Conservation (phyloP, 169 alveolate species). For the Perkinsus marinus region DNA sequence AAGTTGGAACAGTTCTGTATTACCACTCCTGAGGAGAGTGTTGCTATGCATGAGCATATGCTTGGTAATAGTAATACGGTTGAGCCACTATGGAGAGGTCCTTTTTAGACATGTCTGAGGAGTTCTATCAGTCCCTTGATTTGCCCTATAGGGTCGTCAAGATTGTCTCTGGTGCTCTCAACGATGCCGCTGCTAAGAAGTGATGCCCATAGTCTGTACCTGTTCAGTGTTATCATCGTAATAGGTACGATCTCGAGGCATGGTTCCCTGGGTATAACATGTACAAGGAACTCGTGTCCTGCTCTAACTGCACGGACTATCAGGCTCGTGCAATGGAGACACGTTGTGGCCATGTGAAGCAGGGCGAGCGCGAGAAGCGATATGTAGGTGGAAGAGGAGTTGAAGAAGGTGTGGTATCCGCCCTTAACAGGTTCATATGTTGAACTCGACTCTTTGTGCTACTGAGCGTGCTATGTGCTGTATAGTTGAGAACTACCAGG, state of each 20-base stretch:
- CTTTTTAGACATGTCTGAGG: constrained; percentile 43
- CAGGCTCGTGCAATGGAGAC: constrained; percentile 77
- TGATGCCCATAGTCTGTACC: constrained; percentile 5
- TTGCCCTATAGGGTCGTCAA: constrained; percentile 86
- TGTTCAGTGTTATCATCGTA: too few relatives aligned
- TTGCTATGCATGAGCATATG: constrained; percentile 26
- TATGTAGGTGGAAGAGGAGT: not conserved
- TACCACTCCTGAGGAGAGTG: constrained; percentile 81
- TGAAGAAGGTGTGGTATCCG: too few relatives aligned
- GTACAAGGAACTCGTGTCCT: constrained; percentile 92
- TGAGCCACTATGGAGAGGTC: too few relatives aligned
- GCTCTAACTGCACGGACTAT: constrained; percentile 98
- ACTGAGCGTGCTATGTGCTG: constrained; percentile 91
- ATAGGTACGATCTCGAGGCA: constrained; percentile 93
- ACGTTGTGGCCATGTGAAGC: constrained; percentile 55
- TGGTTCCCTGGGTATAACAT: constrained; percentile 96
- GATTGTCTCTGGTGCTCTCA: constrained; percentile 96
- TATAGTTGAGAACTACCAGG: constrained; percentile 85
- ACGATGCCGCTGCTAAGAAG: constrained; percentile 97
- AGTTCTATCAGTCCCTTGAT: constrained; percentile 82
- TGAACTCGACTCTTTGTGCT: constrained; percentile 97
- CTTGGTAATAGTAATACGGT: not conserved
- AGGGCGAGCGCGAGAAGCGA: constrained; percentile 55
- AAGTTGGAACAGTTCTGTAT: constrained; percentile 94
- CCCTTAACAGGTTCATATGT: constrained; percentile 82